These are phyloP conservation scores for Spencermartinsiella europaea DNA, from an alignment of 805 yeast species.

Conservation along the genomic window DNA sequence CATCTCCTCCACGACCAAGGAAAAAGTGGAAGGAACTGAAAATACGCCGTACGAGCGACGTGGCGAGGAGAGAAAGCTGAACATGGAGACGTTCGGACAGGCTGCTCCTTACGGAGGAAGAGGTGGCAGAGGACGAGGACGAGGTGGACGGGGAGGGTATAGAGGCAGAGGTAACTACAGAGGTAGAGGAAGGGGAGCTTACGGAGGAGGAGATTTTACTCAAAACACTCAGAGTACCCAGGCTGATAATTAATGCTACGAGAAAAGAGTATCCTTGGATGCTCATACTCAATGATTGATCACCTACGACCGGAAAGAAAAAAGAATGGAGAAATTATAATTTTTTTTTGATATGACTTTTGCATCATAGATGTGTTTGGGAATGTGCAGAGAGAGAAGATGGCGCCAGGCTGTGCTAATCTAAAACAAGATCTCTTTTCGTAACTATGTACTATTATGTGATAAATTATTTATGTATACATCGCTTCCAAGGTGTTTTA, in stretches of 20 bases:
- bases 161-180: conserved; percentile 23
- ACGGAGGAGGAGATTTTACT: not conserved
- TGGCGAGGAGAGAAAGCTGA: conserved; percentile 66
- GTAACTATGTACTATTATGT: not conserved
- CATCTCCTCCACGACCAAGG: conserved; percentile 57
- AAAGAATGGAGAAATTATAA: too few species aligned
- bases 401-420: not conserved
- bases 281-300: too few species aligned
- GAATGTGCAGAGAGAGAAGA: not conserved
- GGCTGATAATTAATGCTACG: not conserved
- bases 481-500: too few species aligned
- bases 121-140: conserved; percentile 48
- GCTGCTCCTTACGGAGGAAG: conserved; percentile 44
- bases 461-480: not conserved
- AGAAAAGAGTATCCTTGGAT: not conserved
- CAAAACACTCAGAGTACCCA: conserved; percentile 1
- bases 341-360: not conserved
- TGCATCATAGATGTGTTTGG: not conserved
- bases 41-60: conserved; percentile 45
- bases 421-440: too few species aligned
- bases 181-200: not conserved
- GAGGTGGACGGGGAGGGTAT: conserved; percentile 44
- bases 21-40: conserved; percentile 31
- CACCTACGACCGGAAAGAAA: too few species aligned
- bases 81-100: conserved; percentile 82